A percentile compares a stretch with the other conserved stretches of the same genome.
These are phyloP conservation scores for Saccharomyces uvarum DNA, from an alignment of 1,139 yeast species.

Conservation along the genomic window DNA sequence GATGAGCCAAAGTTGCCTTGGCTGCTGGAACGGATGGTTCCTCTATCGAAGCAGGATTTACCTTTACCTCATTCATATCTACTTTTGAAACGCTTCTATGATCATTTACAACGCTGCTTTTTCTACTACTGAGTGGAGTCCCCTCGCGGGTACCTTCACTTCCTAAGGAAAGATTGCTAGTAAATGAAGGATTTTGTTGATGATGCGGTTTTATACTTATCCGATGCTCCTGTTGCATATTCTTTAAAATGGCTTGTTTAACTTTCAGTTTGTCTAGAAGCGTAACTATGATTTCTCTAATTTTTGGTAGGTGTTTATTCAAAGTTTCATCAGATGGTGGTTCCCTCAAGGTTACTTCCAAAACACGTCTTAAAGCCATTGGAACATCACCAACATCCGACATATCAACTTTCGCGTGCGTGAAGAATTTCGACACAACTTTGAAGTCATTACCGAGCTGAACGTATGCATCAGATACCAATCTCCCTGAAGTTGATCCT, in stretches of 20 bases:
- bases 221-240: slow-evolving; percentile 22
- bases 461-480: slow-evolving; percentile 87
- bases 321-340: slow-evolving; percentile 78
- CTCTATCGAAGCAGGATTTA: not conserved
- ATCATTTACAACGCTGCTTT: slow-evolving; percentile 1
- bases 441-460: slow-evolving; percentile 90
- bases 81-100: slow-evolving; percentile 1
- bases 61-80: not conserved
- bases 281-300: slow-evolving; percentile 79
- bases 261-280: slow-evolving; percentile 71
- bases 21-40: not conserved
- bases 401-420: slow-evolving; percentile 60
- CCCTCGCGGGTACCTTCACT: slow-evolving; percentile 1
- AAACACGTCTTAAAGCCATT: slow-evolving; percentile 56
- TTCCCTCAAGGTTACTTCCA: slow-evolving; percentile 82
- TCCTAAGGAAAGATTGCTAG: slow-evolving; percentile 3
- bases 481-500: slow-evolving; percentile 66
- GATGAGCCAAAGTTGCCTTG: not conserved
- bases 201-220: slow-evolving; percentile 5
- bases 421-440: slow-evolving; percentile 69
- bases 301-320: slow-evolving; percentile 74
- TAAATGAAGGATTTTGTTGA: slow-evolving; percentile 9
- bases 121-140: slow-evolving; percentile 3
- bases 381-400: slow-evolving; percentile 76
- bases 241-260: slow-evolving; percentile 54